A percentile compares a stretch with the other conserved stretches of the same genome.
phyloP scores from a whole-genome alignment of 2,329 filamentous ascomycete genomes.

The Colletotrichum scovillei region DNA sequence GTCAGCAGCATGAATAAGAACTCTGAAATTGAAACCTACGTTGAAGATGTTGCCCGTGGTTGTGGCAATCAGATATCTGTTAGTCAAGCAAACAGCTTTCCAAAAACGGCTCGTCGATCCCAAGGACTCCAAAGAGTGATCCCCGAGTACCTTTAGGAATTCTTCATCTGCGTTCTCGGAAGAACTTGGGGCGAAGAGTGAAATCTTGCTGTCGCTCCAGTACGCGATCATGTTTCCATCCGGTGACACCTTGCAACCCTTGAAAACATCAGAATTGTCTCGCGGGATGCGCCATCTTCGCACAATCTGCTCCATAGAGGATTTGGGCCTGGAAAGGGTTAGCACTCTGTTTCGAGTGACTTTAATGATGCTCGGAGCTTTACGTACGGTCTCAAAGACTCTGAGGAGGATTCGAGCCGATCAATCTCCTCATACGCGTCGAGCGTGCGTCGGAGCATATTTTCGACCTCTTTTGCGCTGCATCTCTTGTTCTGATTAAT shows the following conservation, averaged over 20 bases:
- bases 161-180: neutral
- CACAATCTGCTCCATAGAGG: neutral
- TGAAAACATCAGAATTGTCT: neutral
- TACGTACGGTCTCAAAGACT: neutral
- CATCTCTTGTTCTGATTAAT: neutral
- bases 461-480: neutral
- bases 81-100: constrained; percentile 2
- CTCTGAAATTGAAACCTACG: neutral
- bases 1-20: neutral
- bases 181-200: neutral
- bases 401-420: neutral
- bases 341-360: neutral
- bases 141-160: neutral
- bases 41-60: neutral
- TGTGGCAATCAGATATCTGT: constrained; percentile 5
- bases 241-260: neutral
- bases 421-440: neutral
- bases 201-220: neutral
- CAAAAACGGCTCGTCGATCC: neutral
- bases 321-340: neutral
- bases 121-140: neutral
- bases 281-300: neutral
- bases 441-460: neutral
- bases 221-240: neutral
- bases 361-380: neutral